Conservation (phyloP, 108 stramenopile genomes). For the Thalassiosira profunda region DNA sequence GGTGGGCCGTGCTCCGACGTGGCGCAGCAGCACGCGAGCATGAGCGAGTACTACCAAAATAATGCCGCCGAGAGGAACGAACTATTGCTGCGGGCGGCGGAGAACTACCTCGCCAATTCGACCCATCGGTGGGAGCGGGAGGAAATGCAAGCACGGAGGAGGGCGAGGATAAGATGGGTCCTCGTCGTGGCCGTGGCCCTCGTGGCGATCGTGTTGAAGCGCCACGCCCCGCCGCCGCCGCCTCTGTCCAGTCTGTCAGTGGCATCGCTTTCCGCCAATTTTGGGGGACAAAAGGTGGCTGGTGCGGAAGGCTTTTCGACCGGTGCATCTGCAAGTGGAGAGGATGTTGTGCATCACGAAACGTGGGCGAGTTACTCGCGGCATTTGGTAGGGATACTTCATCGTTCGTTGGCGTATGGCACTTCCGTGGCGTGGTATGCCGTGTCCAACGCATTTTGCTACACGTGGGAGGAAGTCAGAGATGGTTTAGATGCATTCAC, state of each 20-base stretch:
- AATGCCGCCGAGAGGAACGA: no score
- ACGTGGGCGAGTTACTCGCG: conserved; percentile 30
- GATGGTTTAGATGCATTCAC: background rate
- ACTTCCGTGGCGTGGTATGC: conserved; percentile 38
- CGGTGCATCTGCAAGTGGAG: background rate
- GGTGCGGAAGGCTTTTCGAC: background rate
- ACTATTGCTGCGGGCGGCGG: background rate
- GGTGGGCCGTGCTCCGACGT: background rate
- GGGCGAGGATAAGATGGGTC: background rate
- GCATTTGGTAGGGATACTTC: conserved; percentile 7
- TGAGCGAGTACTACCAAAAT: background rate
- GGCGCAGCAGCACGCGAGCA: background rate
- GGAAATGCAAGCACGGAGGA: background rate
- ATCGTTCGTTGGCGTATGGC: conserved; percentile 6
- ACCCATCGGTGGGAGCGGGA: background rate
- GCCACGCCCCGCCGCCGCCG: conserved; percentile 45
- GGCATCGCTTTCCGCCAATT: background rate
- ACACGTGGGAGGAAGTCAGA: conserved; percentile 19
- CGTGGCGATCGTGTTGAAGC: conserved; percentile 16
- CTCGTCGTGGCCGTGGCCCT: conserved; percentile 5
- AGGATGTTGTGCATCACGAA: conserved; percentile 6
- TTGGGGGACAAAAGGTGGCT: background rate
- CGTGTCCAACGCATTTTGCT: conserved; percentile 28
- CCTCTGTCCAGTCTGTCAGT: background rate
- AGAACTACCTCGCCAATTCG: background rate